Evolutionary conservation across 2,329 filamentous ascomycete species (phyloP).

Genomic region (Cladosporium sp.): DNA sequence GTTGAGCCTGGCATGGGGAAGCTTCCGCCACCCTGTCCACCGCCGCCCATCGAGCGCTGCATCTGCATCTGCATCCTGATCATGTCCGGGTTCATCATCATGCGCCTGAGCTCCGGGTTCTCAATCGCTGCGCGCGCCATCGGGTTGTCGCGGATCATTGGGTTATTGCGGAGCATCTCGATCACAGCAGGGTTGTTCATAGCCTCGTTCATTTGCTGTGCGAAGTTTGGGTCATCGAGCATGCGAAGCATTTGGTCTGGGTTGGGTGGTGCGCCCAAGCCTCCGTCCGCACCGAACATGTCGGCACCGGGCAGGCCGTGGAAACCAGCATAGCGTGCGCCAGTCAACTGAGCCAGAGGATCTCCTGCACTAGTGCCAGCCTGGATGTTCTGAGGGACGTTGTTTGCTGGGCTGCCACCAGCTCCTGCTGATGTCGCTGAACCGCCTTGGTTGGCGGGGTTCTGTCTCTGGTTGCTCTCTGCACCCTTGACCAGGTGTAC

Average conservation of each 20-base stretch:
- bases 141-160: constrained; percentile 84
- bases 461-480: constrained; percentile 73
- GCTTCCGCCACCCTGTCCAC: constrained; percentile 51
- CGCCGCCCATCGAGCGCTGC: constrained; percentile 64
- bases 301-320: constrained; percentile 83
- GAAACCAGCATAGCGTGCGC: constrained; percentile 90
- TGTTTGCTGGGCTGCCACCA: constrained; percentile 54
- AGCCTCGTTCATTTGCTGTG: constrained; percentile 87
- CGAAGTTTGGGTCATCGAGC: constrained; percentile 84
- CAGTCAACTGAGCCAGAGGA: constrained; percentile 84
- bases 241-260: constrained; percentile 80
- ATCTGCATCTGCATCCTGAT: constrained; percentile 81
- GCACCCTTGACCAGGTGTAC: constrained; percentile 97
- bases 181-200: constrained; percentile 93
- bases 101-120: constrained; percentile 82
- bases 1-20: constrained; percentile 93
- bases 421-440: constrained; percentile 39
- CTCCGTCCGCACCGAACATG: constrained; percentile 91
- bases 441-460: constrained; percentile 52
- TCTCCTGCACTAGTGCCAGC: constrained; percentile 80
- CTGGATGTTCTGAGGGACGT: constrained; percentile 74
- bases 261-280: constrained; percentile 85
- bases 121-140: constrained; percentile 84
- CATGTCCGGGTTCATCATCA: constrained; percentile 89
- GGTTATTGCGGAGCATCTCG: constrained; percentile 68